Evolutionary conservation across 2,329 filamentous ascomycete genomes (phyloP).

Genomic region (Aspergillus ibericus): DNA sequence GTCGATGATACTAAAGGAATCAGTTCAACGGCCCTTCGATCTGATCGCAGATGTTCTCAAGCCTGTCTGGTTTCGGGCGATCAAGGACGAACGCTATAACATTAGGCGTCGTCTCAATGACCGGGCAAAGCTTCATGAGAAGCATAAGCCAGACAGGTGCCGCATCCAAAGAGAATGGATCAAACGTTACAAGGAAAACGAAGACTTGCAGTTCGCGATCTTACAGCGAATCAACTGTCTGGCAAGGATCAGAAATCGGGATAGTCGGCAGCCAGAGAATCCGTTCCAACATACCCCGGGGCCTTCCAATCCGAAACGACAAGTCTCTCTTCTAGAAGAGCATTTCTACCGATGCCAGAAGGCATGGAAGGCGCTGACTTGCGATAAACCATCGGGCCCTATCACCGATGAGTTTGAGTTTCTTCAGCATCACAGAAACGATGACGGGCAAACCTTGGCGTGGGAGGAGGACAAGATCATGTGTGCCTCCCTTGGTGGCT

Average conservation of each 20-base stretch:
- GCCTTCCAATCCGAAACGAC: background rate
- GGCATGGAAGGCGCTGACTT: background rate
- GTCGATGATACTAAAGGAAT: background rate
- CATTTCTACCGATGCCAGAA: background rate
- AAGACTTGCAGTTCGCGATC: background rate
- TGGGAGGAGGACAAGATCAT: background rate
- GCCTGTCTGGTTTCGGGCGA: background rate
- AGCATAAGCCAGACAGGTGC: background rate
- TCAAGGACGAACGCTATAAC: background rate
- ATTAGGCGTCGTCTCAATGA: background rate
- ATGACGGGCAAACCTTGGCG: background rate
- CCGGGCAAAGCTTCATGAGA: background rate
- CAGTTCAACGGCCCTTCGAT: background rate
- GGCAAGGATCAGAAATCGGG: background rate
- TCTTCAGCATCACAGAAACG: background rate
- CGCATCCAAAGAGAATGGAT: background rate
- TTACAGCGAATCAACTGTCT: background rate
- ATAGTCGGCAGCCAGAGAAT: background rate
- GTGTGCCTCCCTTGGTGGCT: background rate
- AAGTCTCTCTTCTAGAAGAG: background rate
- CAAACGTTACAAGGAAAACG: background rate
- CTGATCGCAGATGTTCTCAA: background rate
- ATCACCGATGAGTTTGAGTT: background rate
- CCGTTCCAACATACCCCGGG: background rate
- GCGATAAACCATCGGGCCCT: background rate